A percentile compares a stretch with the other conserved stretches of the same genome.
Conservation (phyloP, 2,329 filamentous ascomycete genomes). For the Macrophomina phaseolina region DNA sequence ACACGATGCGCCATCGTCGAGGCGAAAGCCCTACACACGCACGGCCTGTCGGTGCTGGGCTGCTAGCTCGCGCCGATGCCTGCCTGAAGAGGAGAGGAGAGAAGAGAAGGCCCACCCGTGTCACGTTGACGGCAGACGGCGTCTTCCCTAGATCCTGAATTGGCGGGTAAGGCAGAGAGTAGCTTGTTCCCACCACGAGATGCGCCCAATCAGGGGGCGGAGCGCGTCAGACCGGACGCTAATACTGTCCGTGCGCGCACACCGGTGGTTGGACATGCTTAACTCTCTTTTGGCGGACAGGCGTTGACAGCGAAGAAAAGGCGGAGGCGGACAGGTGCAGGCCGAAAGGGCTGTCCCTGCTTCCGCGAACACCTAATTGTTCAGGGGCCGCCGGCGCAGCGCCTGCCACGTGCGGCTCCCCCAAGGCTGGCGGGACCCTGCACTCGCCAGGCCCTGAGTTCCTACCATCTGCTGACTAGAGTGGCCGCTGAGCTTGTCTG, state of each 20-base stretch:
- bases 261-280: constrained; percentile 1
- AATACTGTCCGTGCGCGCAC: neutral
- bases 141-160: neutral
- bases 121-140: neutral
- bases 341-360: neutral
- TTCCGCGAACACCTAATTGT: neutral
- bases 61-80: neutral
- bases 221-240: neutral
- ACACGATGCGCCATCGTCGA: neutral
- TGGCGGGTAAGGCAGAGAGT: constrained; percentile 2
- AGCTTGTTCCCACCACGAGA: neutral
- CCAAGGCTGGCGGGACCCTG: neutral
- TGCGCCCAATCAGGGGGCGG: neutral
- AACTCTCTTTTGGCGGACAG: neutral
- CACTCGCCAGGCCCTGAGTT: neutral
- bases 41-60: neutral
- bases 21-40: neutral
- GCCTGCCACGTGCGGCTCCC: neutral
- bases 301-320: neutral
- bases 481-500: neutral
- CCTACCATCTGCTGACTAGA: neutral
- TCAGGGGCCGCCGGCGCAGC: neutral
- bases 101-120: neutral
- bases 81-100: neutral
- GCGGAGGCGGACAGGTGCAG: neutral